Percentiles rank a stretch among this genome's conserved stretches.
Evolutionary conservation across 257 asterid genomes (phyloP).

Genomic region (Thymus mandschuricus): DNA sequence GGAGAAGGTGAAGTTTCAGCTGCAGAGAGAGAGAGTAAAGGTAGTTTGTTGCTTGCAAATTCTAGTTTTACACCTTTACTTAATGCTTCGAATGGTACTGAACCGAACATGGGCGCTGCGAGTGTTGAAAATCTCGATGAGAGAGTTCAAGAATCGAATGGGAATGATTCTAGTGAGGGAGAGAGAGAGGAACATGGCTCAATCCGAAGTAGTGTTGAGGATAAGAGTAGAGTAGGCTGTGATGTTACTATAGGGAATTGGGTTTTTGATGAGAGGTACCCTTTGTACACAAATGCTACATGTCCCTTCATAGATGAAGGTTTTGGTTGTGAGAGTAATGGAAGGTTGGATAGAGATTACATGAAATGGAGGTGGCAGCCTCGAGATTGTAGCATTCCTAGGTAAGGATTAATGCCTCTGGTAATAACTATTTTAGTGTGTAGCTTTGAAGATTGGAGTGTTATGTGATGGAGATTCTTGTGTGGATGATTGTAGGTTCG

Average conservation of each 20-base stretch:
- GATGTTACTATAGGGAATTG: slow-evolving; percentile 77
- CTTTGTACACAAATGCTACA: slow-evolving; percentile 63
- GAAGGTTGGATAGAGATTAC: slow-evolving; percentile 68
- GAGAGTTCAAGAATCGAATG: slow-evolving; percentile 30
- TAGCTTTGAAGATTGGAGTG: neutral
- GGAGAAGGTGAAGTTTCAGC: slow-evolving; percentile 25
- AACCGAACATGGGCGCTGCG: slow-evolving; percentile 16
- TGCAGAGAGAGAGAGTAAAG: slow-evolving; percentile 10
- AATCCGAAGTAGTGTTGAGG: slow-evolving; percentile 30
- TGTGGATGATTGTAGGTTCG: slow-evolving; percentile 55
- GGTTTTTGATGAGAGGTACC: slow-evolving; percentile 78
- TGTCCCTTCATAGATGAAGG: slow-evolving; percentile 97
- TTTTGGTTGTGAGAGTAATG: slow-evolving; percentile 76
- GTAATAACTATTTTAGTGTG: neutral
- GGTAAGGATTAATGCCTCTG: slow-evolving; percentile 43
- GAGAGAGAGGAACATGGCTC: slow-evolving; percentile 23
- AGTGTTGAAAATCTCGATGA: neutral
- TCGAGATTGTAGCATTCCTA: slow-evolving; percentile 76
- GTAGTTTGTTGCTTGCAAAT: slow-evolving; percentile 35
- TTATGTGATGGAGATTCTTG: slow-evolving; percentile 4
- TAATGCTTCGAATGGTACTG: slow-evolving; percentile 22
- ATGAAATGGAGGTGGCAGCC: slow-evolving; percentile 99
- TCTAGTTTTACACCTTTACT: slow-evolving; percentile 30
- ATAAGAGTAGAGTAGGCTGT: slow-evolving; percentile 41
- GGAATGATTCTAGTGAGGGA: slow-evolving; percentile 19